These are phyloP conservation scores for Haberlea rhodopensis DNA, from an alignment of 257 asterid species.

Conservation along the genomic window DNA sequence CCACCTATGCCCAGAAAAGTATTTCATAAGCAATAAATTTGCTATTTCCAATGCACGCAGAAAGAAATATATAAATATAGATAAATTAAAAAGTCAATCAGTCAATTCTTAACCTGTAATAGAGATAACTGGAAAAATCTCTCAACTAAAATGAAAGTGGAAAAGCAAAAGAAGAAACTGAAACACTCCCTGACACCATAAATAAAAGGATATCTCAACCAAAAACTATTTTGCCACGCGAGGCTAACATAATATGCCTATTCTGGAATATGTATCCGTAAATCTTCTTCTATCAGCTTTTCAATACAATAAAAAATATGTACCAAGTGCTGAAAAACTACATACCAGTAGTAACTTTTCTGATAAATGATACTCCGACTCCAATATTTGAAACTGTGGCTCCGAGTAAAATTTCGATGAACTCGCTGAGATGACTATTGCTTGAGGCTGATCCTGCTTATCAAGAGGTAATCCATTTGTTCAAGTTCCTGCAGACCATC, in stretches of 20 bases:
- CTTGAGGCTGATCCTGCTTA: constrained; percentile 40
- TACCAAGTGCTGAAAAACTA: constrained; percentile 21
- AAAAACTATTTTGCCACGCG: not conserved
- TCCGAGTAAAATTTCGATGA: constrained; percentile 53
- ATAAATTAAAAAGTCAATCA: constrained; percentile 7
- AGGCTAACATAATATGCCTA: not conserved
- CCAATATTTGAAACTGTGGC: constrained; percentile 54
- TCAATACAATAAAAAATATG: not conserved
- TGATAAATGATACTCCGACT: constrained; percentile 63
- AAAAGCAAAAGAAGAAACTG: constrained; percentile 9
- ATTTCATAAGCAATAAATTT: constrained; percentile 16
- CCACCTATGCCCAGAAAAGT: constrained; percentile 48
- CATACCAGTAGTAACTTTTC: constrained; percentile 50
- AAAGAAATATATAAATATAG: constrained; percentile 21
- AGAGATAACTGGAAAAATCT: too few species aligned
- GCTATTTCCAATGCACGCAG: constrained; percentile 11
- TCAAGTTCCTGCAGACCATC: constrained; percentile 46
- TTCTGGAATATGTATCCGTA: constrained; percentile 12
- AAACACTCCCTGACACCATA: constrained; percentile 9
- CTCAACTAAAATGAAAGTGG: constrained; percentile 9
- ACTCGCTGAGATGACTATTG: constrained; percentile 37
- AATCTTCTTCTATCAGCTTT: constrained; percentile 17
- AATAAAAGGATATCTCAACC: not conserved
- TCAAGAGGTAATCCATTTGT: constrained; percentile 32
- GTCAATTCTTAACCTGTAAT: constrained; percentile 9